These are phyloP conservation scores for Xylaria sp. DNA, from an alignment of 2,329 filamentous ascomycete species.

Conservation along the genomic window DNA sequence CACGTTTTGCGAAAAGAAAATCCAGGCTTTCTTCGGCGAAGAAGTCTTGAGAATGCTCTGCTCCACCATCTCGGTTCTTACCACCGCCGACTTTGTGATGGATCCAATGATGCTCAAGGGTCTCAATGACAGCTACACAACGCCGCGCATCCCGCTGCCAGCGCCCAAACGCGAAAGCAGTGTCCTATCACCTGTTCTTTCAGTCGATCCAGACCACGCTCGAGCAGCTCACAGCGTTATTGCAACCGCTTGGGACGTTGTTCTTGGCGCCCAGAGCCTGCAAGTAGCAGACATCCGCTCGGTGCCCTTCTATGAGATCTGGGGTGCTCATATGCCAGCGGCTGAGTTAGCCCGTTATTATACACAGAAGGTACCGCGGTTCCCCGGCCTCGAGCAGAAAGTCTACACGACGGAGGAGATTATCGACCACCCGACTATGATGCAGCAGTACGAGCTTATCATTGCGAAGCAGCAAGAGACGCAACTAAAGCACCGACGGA, in stretches of 20 bases:
- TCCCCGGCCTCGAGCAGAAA: conserved; percentile 51
- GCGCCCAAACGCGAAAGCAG: conserved; percentile 41
- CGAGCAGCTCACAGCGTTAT: conserved; percentile 56
- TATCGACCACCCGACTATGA: conserved; percentile 61
- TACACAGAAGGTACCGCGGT: conserved; percentile 54
- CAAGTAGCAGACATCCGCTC: conserved; percentile 57
- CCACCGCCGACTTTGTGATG: conserved; percentile 57
- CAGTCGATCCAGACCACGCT: conserved; percentile 55
- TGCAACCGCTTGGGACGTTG: conserved; percentile 56
- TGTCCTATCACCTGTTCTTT: conserved; percentile 41
- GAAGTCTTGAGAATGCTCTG: conserved; percentile 59
- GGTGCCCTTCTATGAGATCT: conserved; percentile 62
- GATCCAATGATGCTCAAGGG: conserved; percentile 59
- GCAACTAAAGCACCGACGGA: conserved; percentile 39
- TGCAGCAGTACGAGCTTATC: conserved; percentile 57
- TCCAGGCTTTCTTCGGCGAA: conserved; percentile 55
- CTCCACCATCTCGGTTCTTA: conserved; percentile 58
- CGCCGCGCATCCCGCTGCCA: conserved; percentile 57
- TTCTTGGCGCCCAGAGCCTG: conserved; percentile 54
- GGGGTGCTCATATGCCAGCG: conserved; percentile 61
- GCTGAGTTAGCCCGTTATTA: conserved; percentile 58
- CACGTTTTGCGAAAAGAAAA: conserved; percentile 58
- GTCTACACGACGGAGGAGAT: conserved; percentile 59
- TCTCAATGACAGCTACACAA: conserved; percentile 52
- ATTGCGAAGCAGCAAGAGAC: conserved; percentile 45